A percentile compares a stretch with the other conserved stretches of the same genome.
Evolutionary conservation across 2,329 filamentous ascomycete species (phyloP).

Genomic region (Kalmusia sp.): DNA sequence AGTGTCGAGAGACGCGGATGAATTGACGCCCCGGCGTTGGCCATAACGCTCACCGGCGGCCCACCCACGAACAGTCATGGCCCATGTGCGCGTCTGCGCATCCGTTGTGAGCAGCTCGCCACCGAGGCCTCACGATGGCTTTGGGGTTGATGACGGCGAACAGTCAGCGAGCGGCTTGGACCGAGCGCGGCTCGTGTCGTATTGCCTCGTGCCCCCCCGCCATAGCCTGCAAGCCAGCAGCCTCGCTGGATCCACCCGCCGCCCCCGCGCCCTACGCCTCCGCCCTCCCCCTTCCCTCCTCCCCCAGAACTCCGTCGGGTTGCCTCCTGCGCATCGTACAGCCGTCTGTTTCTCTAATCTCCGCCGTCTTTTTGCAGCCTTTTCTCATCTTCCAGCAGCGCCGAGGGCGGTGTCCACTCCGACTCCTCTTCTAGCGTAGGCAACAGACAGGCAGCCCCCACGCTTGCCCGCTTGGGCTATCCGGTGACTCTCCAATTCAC

Average conservation of each 20-base stretch:
- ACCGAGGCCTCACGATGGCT: neutral
- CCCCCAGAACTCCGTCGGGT: constrained; percentile 10
- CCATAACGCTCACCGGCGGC: neutral
- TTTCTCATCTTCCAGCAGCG: constrained; percentile 7
- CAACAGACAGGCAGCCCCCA: constrained; percentile 31
- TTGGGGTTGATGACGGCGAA: neutral
- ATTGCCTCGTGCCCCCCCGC: constrained; percentile 11
- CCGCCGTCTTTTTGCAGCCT: constrained; percentile 9
- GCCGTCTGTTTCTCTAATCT: constrained; percentile 7
- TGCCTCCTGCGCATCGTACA: constrained; percentile 10
- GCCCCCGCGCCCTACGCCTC: constrained; percentile 7
- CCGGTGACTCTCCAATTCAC: constrained; percentile 36
- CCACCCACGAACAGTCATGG: constrained; percentile 10
- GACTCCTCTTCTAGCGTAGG: constrained; percentile 17
- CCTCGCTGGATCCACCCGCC: constrained; percentile 1
- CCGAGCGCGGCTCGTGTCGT: constrained; percentile 12
- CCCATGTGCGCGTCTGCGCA: constrained; percentile 20
- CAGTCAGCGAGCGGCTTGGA: neutral
- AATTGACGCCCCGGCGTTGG: neutral
- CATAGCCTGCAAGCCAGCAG: constrained; percentile 7
- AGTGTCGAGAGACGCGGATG: neutral
- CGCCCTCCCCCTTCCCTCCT: constrained; percentile 7
- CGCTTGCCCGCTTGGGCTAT: constrained; percentile 25
- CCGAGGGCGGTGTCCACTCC: neutral
- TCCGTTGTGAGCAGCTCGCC: neutral